Percentiles rank a stretch among this genome's conserved stretches.
phyloP scores from a whole-genome alignment of 805 yeast species.

The Ogataea angusta region DNA sequence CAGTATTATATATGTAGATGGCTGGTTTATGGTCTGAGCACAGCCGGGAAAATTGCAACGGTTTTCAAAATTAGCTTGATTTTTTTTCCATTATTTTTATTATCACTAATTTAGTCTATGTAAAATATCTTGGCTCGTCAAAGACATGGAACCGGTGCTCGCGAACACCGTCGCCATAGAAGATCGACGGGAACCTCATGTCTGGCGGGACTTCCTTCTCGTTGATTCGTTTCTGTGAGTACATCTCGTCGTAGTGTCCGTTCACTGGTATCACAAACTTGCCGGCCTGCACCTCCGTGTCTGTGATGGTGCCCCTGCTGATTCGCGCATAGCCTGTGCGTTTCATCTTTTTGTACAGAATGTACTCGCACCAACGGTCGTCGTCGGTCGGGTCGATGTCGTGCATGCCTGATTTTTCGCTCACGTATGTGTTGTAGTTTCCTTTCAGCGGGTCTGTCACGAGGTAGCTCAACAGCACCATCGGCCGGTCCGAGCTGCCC shows the following conservation, averaged over 20 bases:
- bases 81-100: background rate
- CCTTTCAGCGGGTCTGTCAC: slow-evolving; percentile 87
- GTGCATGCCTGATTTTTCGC: slow-evolving; percentile 79
- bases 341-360: slow-evolving; percentile 78
- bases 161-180: slow-evolving; percentile 87
- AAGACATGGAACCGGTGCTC: slow-evolving; percentile 94
- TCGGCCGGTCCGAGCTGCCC: slow-evolving; percentile 81
- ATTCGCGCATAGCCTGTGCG: slow-evolving; percentile 94
- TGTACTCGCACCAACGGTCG: slow-evolving; percentile 99
- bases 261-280: slow-evolving; percentile 63
- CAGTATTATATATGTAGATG: slow-evolving; percentile 5
- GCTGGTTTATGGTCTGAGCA: slow-evolving; percentile 6
- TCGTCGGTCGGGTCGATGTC: slow-evolving; percentile 92
- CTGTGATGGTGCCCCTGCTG: slow-evolving; percentile 90
- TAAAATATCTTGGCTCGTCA: slow-evolving; percentile 85
- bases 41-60: slow-evolving; percentile 1
- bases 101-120: slow-evolving; percentile 7
- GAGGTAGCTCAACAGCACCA: slow-evolving; percentile 81
- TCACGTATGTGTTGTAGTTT: slow-evolving; percentile 87
- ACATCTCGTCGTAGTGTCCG: slow-evolving; percentile 24
- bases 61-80: background rate
- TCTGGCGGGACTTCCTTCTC: slow-evolving; percentile 58
- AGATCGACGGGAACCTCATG: slow-evolving; percentile 71
- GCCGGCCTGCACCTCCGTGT: slow-evolving; percentile 94
- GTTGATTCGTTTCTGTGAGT: slow-evolving; percentile 43